These are phyloP conservation scores for Diaporthe aspalathi DNA, from an alignment of 2,329 filamentous ascomycete species.

Conservation along the genomic window DNA sequence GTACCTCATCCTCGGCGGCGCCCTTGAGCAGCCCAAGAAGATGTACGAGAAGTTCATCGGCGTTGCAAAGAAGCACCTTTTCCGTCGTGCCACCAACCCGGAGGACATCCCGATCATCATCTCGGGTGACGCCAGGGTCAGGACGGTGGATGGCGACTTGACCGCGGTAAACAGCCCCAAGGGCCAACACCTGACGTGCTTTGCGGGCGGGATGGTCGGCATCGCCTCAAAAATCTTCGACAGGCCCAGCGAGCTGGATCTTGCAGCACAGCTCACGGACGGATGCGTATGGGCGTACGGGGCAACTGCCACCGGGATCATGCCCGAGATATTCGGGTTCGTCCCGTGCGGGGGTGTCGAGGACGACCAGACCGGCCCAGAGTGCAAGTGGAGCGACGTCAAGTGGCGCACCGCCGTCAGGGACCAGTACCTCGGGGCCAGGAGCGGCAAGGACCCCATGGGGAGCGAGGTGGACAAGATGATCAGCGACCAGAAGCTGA, in stretches of 20 bases:
- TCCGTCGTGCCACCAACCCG: constrained; percentile 51
- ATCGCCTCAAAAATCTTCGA: constrained; percentile 70
- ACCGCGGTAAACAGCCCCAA: constrained; percentile 47
- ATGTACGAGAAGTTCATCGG: constrained; percentile 47
- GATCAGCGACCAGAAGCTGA: constrained; percentile 33
- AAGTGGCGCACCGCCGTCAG: constrained; percentile 43
- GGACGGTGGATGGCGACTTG: constrained; percentile 41
- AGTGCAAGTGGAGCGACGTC: constrained; percentile 43
- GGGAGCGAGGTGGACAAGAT: constrained; percentile 29
- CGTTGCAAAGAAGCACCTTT: constrained; percentile 54
- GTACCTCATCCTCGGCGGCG: constrained; percentile 74
- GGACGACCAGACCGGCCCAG: constrained; percentile 41
- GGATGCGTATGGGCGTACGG: constrained; percentile 75
- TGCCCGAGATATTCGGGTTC: constrained; percentile 69
- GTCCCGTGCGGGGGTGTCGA: constrained; percentile 50
- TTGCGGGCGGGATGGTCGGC: constrained; percentile 74
- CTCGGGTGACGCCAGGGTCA: constrained; percentile 57
- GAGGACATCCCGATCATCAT: constrained; percentile 57
- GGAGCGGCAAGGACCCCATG: constrained; percentile 25
- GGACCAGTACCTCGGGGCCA: constrained; percentile 27
- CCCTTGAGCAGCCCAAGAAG: constrained; percentile 54
- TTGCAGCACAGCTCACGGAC: constrained; percentile 69
- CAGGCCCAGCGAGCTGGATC: constrained; percentile 64
- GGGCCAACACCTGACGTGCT: constrained; percentile 70
- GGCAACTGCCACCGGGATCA: constrained; percentile 66